Evolutionary conservation across 2,329 filamentous ascomycete genomes (phyloP).

Genomic region (Neurospora sp.): DNA sequence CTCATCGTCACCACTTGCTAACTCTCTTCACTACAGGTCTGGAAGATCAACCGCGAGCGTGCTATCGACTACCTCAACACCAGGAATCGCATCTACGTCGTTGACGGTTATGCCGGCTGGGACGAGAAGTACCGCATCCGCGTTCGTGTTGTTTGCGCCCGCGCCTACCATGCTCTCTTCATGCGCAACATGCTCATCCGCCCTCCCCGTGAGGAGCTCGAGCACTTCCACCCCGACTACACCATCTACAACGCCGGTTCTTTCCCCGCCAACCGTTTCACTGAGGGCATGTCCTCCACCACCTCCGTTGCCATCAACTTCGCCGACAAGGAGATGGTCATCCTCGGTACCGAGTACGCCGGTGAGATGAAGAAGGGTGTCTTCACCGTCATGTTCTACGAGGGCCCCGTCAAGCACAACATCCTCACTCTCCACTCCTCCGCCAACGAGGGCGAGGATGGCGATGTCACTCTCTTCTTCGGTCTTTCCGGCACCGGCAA

Average conservation of each 20-base stretch:
- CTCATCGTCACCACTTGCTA: slow-evolving; percentile 7
- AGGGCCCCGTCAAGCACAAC: slow-evolving; percentile 99
- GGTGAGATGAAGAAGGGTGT: slow-evolving; percentile 98
- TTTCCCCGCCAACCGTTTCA: slow-evolving; percentile 97
- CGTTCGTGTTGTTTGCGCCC: slow-evolving; percentile 95
- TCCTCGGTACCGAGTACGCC: slow-evolving; percentile 96
- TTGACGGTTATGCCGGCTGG: slow-evolving; percentile 97
- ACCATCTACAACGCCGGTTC: slow-evolving; percentile 99
- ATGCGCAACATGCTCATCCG: slow-evolving; percentile 99
- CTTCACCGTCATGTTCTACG: slow-evolving; percentile 99
- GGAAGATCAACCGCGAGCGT: slow-evolving; percentile 98
- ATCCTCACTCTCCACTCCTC: slow-evolving; percentile 97
- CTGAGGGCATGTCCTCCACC: slow-evolving; percentile 95
- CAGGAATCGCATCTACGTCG: slow-evolving; percentile 94
- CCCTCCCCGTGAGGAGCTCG: slow-evolving; percentile 79
- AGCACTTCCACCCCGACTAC: slow-evolving; percentile 98
- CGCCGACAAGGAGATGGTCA: slow-evolving; percentile 99
- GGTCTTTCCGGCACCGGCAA: slow-evolving; percentile 97
- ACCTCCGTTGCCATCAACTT: slow-evolving; percentile 99
- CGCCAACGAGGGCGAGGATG: slow-evolving; percentile 88
- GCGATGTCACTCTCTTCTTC: slow-evolving; percentile 98
- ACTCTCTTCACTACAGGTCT: slow-evolving; percentile 55
- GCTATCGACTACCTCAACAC: slow-evolving; percentile 99
- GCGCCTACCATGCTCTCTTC: slow-evolving; percentile 98
- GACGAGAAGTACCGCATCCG: slow-evolving; percentile 96